phyloP scores from a whole-genome alignment of 495 filamentous ascomycete genomes.

The Delitschia confertaspora region DNA sequence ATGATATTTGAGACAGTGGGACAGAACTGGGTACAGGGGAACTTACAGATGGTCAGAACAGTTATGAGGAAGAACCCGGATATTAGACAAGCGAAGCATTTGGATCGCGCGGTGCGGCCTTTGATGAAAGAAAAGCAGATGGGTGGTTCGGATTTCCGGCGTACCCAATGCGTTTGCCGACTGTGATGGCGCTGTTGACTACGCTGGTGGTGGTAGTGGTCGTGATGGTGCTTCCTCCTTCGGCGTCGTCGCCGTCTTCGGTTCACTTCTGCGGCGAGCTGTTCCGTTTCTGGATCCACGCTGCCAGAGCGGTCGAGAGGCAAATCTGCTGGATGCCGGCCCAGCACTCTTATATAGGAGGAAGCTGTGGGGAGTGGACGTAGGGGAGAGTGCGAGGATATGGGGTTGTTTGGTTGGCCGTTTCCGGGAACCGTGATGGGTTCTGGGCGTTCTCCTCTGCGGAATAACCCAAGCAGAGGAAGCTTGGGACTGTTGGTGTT shows the following conservation, averaged over 20 bases:
- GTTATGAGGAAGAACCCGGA: slow-evolving; percentile 26
- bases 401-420: slow-evolving; percentile 7
- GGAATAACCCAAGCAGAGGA: slow-evolving; percentile 24
- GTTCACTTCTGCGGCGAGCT: slow-evolving; percentile 7
- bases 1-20: slow-evolving; percentile 4
- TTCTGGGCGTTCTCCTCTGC: slow-evolving; percentile 14
- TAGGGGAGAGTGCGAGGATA: slow-evolving; percentile 21
- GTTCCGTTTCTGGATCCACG: slow-evolving; percentile 22
- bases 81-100: slow-evolving; percentile 21
- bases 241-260: neutral
- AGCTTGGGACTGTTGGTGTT: slow-evolving; percentile 24
- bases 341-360: slow-evolving; percentile 15
- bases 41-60: slow-evolving; percentile 28
- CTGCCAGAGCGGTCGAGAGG: slow-evolving; percentile 11
- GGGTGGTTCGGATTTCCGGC: slow-evolving; percentile 6
- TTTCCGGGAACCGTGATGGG: slow-evolving; percentile 9
- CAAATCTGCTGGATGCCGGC: slow-evolving; percentile 17
- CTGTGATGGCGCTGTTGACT: neutral
- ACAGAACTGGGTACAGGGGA: neutral
- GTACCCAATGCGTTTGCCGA: slow-evolving; percentile 16
- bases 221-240: slow-evolving; percentile 4
- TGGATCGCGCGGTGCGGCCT: slow-evolving; percentile 14
- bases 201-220: slow-evolving; percentile 2
- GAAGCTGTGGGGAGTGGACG: slow-evolving; percentile 24
- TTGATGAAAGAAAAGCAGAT: slow-evolving; percentile 14